Percentiles rank a stretch among this genome's conserved stretches.
phyloP scores from a whole-genome alignment of 129 eudicot genomes.

The Centaurea solstitialis region DNA sequence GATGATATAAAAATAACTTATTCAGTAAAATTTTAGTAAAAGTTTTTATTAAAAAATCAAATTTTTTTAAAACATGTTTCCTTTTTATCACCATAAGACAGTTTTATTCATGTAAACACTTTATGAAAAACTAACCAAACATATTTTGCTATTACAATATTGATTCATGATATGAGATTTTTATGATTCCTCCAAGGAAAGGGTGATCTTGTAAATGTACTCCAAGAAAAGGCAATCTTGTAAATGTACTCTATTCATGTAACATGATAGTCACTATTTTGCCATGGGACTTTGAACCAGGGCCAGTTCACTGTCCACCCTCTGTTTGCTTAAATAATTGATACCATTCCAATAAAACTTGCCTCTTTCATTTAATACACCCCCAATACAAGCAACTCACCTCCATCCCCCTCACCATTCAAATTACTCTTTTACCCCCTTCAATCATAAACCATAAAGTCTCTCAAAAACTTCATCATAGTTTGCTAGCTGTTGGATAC shows the following conservation, averaged over 20 bases:
- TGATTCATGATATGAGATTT: not conserved
- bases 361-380: not conserved
- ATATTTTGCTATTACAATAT: not conserved
- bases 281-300: slow-evolving; percentile 53
- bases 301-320: slow-evolving; percentile 41
- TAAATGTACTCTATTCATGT: slow-evolving; percentile 32
- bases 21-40: too few relatives aligned
- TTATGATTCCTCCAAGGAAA: not conserved
- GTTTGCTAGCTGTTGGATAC: not conserved
- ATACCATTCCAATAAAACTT: not conserved
- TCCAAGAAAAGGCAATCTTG: not conserved
- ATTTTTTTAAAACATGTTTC: too few relatives aligned
- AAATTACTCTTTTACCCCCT: slow-evolving; percentile 1
- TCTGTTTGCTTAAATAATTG: slow-evolving; percentile 9
- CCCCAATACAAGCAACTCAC: not conserved
- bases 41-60: too few relatives aligned
- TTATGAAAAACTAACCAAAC: not conserved
- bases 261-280: slow-evolving; percentile 43
- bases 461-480: not conserved
- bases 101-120: too few relatives aligned
- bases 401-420: not conserved
- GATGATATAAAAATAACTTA: too few relatives aligned
- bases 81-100: too few relatives aligned
- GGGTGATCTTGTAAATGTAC: not conserved
- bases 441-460: not conserved